A percentile compares a stretch with the other conserved stretches of the same genome.
Evolutionary conservation across 768 basidiomycete genomes (phyloP).

Genomic region (Strobilomyces confusus): DNA sequence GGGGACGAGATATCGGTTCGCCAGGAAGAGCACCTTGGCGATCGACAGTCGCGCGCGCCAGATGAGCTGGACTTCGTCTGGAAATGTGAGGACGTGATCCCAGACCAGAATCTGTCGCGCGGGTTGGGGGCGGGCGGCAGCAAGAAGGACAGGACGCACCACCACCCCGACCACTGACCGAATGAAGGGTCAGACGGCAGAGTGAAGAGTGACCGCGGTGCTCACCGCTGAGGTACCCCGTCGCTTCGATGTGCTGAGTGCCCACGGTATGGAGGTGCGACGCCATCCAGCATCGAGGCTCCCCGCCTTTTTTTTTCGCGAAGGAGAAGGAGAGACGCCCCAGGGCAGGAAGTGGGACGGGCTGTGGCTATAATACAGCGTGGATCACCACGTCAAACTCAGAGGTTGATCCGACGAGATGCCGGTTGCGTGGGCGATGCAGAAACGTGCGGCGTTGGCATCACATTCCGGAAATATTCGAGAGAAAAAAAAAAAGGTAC

Average conservation of each 20-base stretch:
- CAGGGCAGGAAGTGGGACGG: not conserved
- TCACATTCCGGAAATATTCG: slow-evolving; percentile 6
- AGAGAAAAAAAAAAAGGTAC: slow-evolving; percentile 17
- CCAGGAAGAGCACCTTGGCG: slow-evolving; percentile 32
- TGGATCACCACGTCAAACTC: slow-evolving; percentile 1
- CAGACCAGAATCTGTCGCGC: slow-evolving; percentile 29
- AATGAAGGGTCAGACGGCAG: slow-evolving; percentile 1
- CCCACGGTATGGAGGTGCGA: not conserved
- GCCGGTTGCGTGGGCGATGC: slow-evolving; percentile 2
- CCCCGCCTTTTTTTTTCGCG: not conserved
- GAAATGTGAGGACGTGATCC: slow-evolving; percentile 33
- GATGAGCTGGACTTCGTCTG: slow-evolving; percentile 31
- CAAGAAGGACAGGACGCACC: slow-evolving; percentile 10
- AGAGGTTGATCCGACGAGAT: slow-evolving; percentile 4
- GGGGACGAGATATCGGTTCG: slow-evolving; percentile 34
- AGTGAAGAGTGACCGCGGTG: not conserved
- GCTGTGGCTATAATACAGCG: slow-evolving; percentile 13
- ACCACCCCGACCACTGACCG: slow-evolving; percentile 22
- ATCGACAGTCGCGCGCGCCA: slow-evolving; percentile 28
- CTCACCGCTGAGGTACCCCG: slow-evolving; percentile 28
- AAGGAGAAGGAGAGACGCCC: not conserved
- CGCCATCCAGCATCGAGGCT: slow-evolving; percentile 9
- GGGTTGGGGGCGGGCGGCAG: not conserved
- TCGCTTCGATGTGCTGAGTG: slow-evolving; percentile 10
- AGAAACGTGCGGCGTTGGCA: not conserved